phyloP scores from a whole-genome alignment of 2,329 filamentous ascomycete species.

The Aspergillus sp. region DNA sequence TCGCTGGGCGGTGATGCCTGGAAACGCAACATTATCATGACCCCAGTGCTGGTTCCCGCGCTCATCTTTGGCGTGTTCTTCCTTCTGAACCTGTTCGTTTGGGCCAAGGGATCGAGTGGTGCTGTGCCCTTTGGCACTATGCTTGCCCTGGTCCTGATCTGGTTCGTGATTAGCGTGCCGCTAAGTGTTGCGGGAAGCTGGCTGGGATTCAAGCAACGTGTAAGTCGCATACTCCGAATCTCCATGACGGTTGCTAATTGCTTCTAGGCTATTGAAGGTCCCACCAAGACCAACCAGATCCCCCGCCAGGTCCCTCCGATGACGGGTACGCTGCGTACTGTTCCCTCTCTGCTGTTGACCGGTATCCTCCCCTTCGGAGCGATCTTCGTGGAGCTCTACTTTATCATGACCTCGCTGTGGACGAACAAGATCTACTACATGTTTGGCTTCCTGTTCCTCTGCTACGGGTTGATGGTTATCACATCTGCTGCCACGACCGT shows the following conservation, averaged over 20 bases:
- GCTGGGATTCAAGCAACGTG: conserved; percentile 78
- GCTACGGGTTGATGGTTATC: conserved; percentile 95
- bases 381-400: conserved; percentile 98
- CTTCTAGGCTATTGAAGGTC: conserved; percentile 65
- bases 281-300: conserved; percentile 95
- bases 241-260: conserved; percentile 11
- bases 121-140: conserved; percentile 97
- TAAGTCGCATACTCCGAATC: conserved; percentile 27
- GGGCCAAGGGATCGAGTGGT: conserved; percentile 87
- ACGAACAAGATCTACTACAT: conserved; percentile 99
- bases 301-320: conserved; percentile 90
- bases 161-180: conserved; percentile 95
- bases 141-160: conserved; percentile 88
- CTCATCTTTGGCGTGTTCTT: conserved; percentile 89
- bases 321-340: conserved; percentile 76
- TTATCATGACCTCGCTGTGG: conserved; percentile 99
- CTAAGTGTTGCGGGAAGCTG: conserved; percentile 88
- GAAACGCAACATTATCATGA: conserved; percentile 90
- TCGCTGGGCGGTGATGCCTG: conserved; percentile 87
- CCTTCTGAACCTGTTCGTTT: conserved; percentile 92
- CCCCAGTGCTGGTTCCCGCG: conserved; percentile 80
- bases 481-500: conserved; percentile 91
- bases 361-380: conserved; percentile 92
- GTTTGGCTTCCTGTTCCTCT: conserved; percentile 98
- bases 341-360: conserved; percentile 89